phyloP scores from a whole-genome alignment of 2,329 filamentous ascomycete species.

The Sporothrix schenckii region DNA sequence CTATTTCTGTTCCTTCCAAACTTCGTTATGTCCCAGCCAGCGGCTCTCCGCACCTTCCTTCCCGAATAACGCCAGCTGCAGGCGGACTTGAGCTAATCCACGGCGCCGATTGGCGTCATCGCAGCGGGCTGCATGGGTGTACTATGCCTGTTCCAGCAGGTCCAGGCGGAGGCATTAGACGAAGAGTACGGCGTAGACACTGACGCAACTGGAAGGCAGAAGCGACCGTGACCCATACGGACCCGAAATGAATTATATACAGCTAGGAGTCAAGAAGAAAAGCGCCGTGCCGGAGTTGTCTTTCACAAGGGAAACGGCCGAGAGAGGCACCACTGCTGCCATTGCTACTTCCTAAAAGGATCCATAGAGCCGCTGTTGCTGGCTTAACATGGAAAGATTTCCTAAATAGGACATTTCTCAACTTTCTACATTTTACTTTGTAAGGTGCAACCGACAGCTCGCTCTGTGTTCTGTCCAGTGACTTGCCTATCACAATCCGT shows the following conservation, averaged over 20 bases:
- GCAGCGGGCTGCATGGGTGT: constrained; percentile 1
- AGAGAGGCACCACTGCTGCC: not conserved
- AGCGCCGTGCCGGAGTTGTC: constrained; percentile 9
- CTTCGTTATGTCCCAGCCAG: not conserved
- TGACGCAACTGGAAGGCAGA: not conserved
- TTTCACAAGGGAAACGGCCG: not conserved
- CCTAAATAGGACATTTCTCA: constrained; percentile 18
- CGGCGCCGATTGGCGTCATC: constrained; percentile 1
- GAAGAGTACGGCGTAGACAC: not conserved
- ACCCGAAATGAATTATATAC: too few relatives aligned
- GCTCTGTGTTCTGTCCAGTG: not conserved
- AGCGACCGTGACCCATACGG: not conserved
- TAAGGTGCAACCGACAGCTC: not conserved
- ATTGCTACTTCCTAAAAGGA: not conserved
- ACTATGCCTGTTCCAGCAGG: constrained; percentile 26
- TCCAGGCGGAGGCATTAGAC: constrained; percentile 16
- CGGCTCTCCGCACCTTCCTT: constrained; percentile 1
- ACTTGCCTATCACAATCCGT: not conserved
- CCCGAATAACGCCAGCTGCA: constrained; percentile 17
- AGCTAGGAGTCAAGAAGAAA: not conserved
- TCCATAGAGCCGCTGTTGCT: not conserved
- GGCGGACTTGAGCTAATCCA: constrained; percentile 2
- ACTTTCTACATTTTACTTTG: not conserved
- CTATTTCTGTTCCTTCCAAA: not conserved
- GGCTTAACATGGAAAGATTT: constrained; percentile 25